Conservation (phyloP, 1,284 basidiomycete genomes). For the Chondrostereum purpureum region DNA sequence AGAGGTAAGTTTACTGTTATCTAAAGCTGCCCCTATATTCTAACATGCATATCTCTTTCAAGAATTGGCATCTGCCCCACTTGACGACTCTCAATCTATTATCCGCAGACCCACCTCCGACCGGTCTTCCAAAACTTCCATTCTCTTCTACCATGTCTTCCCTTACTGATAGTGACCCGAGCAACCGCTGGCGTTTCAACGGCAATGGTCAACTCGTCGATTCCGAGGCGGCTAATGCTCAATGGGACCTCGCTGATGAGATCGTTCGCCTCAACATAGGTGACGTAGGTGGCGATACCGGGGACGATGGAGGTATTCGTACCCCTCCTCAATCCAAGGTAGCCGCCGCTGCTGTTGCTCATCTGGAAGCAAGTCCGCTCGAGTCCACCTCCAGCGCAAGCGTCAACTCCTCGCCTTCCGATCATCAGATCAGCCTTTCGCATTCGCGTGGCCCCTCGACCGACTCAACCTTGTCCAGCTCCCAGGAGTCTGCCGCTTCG, state of each 20-base stretch:
- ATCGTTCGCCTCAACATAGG: slow-evolving; percentile 65
- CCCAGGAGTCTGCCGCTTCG: slow-evolving; percentile 45
- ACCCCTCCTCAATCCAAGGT: slow-evolving; percentile 61
- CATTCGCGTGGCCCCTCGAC: slow-evolving; percentile 75
- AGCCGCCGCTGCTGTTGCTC: slow-evolving; percentile 39
- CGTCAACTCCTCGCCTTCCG: slow-evolving; percentile 62
- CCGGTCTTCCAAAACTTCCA: slow-evolving; percentile 27
- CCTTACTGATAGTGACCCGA: slow-evolving; percentile 32
- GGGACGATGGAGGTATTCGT: slow-evolving; percentile 48
- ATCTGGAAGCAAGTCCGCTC: slow-evolving; percentile 62
- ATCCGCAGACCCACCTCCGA: slow-evolving; percentile 23
- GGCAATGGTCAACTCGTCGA: slow-evolving; percentile 58
- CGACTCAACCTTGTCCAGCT: slow-evolving; percentile 55
- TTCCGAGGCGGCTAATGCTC: slow-evolving; percentile 39
- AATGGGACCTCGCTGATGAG: slow-evolving; percentile 68
- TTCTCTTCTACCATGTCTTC: slow-evolving; percentile 36
- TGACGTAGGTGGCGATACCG: slow-evolving; percentile 41
- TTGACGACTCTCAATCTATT: slow-evolving; percentile 23
- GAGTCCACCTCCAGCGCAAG: slow-evolving; percentile 67
- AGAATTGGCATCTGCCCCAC: slow-evolving; percentile 40
- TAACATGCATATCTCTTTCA: no score
- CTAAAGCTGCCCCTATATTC: no score
- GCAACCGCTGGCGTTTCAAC: slow-evolving; percentile 57
- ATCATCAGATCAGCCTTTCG: slow-evolving; percentile 54
- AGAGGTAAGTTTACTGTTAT: slow-evolving; percentile 39